A percentile compares a stretch with the other conserved stretches of the same genome.
phyloP scores from a whole-genome alignment of 1,284 basidiomycete species.

The Irpex sp. region DNA sequence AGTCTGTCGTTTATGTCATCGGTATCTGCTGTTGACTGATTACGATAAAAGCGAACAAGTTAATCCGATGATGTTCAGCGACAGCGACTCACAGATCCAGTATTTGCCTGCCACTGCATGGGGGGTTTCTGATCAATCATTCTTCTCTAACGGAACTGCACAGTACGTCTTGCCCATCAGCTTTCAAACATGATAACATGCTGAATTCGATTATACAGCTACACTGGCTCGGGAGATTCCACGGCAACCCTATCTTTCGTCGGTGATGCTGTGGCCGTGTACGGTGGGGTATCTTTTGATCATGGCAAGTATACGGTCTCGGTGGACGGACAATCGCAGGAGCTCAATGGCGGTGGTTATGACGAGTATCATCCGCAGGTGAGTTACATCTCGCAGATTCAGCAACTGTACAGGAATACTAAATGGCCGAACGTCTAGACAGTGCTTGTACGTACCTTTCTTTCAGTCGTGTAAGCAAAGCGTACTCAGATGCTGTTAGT shows the following conservation, averaged over 20 bases:
- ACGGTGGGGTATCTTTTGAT: slow-evolving; percentile 46
- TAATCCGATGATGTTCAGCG: slow-evolving; percentile 34
- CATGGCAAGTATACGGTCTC: slow-evolving; percentile 43
- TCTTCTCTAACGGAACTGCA: slow-evolving; percentile 35
- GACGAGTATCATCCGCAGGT: slow-evolving; percentile 37
- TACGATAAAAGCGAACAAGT: slow-evolving; percentile 12
- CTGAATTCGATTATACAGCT: slow-evolving; percentile 28
- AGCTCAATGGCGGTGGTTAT: slow-evolving; percentile 34
- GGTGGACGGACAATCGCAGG: slow-evolving; percentile 36
- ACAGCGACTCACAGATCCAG: slow-evolving; percentile 33
- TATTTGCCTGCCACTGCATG: slow-evolving; percentile 39
- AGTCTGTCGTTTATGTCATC: slow-evolving; percentile 14
- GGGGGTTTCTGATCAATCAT: slow-evolving; percentile 25
- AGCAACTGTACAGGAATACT: not conserved
- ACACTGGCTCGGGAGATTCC: slow-evolving; percentile 35
- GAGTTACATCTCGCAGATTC: slow-evolving; percentile 5
- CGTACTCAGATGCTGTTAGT: slow-evolving; percentile 26
- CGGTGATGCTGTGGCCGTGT: slow-evolving; percentile 48
- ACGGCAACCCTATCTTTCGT: slow-evolving; percentile 40
- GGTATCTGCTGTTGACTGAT: not conserved
- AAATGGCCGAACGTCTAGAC: not conserved
- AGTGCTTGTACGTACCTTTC: slow-evolving; percentile 7
- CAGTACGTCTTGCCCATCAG: slow-evolving; percentile 29
- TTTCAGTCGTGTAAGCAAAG: not conserved
- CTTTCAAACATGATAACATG: not conserved